Conservation (phyloP, 106 monocot species). For the Acorus gramineus region DNA sequence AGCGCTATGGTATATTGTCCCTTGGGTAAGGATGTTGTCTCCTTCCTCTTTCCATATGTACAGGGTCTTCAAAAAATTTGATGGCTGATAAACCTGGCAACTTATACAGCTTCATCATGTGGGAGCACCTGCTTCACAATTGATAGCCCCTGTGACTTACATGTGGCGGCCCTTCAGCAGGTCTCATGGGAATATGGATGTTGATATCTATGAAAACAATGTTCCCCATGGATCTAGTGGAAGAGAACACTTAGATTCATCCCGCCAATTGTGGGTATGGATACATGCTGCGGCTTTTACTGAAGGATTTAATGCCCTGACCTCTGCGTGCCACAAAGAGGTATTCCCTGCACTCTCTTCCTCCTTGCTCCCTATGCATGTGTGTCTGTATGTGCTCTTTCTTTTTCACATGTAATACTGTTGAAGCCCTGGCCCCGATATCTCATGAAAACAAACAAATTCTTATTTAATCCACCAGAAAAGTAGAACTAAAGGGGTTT, state of each 20-base stretch:
- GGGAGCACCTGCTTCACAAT: conserved; percentile 30
- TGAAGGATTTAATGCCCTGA: conserved; percentile 54
- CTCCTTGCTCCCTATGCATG: no score
- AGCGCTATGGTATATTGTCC: conserved; percentile 61
- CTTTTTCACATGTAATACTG: no score
- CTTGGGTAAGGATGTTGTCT: background rate
- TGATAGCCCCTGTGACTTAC: conserved; percentile 69
- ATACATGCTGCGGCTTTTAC: conserved; percentile 68
- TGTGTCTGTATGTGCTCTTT: no score
- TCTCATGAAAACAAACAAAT: no score
- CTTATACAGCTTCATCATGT: conserved; percentile 58
- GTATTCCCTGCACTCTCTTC: conserved; percentile 20
- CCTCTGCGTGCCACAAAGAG: conserved; percentile 48
- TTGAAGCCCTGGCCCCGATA: no score
- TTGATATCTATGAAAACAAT: conserved; percentile 10
- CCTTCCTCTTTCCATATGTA: background rate
- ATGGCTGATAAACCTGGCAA: background rate
- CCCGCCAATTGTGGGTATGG: conserved; percentile 76
- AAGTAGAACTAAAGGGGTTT: no score
- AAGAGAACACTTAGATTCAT: conserved; percentile 10
- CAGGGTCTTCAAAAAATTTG: background rate
- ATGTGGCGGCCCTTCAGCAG: conserved; percentile 67
- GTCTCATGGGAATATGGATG: background rate
- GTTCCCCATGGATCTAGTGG: background rate
- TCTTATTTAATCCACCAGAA: no score